A percentile compares a stretch with the other conserved stretches of the same genome.
phyloP scores from a whole-genome alignment of 805 yeast genomes.

The Diddensiella santjacobensis region DNA sequence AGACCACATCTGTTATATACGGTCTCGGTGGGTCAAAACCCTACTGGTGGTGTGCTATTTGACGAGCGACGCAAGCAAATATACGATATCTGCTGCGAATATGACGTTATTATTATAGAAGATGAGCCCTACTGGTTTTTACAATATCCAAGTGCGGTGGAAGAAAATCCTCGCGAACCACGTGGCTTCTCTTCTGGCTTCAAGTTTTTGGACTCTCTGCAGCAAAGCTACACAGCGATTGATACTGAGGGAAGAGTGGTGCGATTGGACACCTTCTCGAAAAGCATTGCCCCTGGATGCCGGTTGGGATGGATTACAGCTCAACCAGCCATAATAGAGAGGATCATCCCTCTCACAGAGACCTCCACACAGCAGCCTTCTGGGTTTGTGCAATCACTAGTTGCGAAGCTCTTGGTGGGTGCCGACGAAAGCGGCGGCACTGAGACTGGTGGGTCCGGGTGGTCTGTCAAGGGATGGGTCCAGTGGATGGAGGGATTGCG shows the following conservation, averaged over 20 bases:
- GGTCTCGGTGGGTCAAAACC: conserved; percentile 95
- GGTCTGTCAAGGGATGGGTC: conserved; percentile 42
- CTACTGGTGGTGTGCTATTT: conserved; percentile 84
- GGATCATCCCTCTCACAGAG: conserved; percentile 69
- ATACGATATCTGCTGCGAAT: conserved; percentile 72
- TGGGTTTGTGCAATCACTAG: conserved; percentile 72
- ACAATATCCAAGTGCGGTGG: conserved; percentile 63
- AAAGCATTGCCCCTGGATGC: conserved; percentile 88
- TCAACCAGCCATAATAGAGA: conserved; percentile 60
- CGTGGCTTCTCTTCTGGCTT: conserved; percentile 25
- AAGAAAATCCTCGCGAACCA: background rate
- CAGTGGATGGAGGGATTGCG: conserved; percentile 80
- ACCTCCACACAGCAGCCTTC: conserved; percentile 77
- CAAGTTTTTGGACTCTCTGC: conserved; percentile 61
- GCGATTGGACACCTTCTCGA: conserved; percentile 85
- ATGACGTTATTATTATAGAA: conserved; percentile 82
- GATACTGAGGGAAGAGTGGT: conserved; percentile 89
- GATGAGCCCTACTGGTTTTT: conserved; percentile 97
- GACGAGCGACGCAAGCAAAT: conserved; percentile 71
- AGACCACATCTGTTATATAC: conserved; percentile 84
- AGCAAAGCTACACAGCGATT: conserved; percentile 68
- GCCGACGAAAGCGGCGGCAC: conserved; percentile 76
- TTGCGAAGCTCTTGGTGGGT: conserved; percentile 63
- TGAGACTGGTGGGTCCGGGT: background rate
- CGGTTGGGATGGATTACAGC: conserved; percentile 89